Evolutionary conservation across 805 yeast species (phyloP).

Genomic region (Starmerella apis): DNA sequence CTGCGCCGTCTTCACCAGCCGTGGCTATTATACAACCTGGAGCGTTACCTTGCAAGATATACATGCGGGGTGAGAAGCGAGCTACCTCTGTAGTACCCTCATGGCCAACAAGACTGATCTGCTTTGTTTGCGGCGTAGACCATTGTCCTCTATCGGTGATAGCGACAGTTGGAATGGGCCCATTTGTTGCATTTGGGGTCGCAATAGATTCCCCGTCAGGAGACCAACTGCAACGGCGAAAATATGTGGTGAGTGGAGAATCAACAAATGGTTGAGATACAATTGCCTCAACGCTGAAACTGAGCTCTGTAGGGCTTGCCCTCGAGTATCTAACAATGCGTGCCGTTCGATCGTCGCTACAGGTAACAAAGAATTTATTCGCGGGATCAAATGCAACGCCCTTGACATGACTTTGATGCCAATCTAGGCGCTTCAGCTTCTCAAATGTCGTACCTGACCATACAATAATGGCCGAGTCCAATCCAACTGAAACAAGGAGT

Average conservation of each 20-base stretch:
- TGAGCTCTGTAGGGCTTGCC: slow-evolving; percentile 52
- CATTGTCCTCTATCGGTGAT: slow-evolving; percentile 55
- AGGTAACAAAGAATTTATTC: slow-evolving; percentile 91
- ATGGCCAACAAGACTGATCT: slow-evolving; percentile 55
- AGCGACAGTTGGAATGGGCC: slow-evolving; percentile 52
- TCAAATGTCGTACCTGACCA: slow-evolving; percentile 94
- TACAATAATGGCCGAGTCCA: slow-evolving; percentile 82
- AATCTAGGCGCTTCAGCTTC: slow-evolving; percentile 75
- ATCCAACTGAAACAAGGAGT: slow-evolving; percentile 82
- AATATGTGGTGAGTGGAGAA: slow-evolving; percentile 87
- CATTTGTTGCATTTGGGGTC: slow-evolving; percentile 58
- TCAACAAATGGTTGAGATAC: slow-evolving; percentile 75
- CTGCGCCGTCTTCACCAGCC: slow-evolving; percentile 85
- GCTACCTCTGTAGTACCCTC: slow-evolving; percentile 61
- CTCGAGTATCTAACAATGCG: slow-evolving; percentile 78
- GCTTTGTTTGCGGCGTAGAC: slow-evolving; percentile 38
- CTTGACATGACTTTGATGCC: slow-evolving; percentile 90
- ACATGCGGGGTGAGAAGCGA: slow-evolving; percentile 41
- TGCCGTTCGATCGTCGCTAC: slow-evolving; percentile 89
- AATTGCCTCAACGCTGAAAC: slow-evolving; percentile 76
- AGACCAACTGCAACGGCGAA: slow-evolving; percentile 60
- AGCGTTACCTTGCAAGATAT: slow-evolving; percentile 17
- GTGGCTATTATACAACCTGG: slow-evolving; percentile 73
- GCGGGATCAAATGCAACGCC: slow-evolving; percentile 98
- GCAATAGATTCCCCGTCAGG: slow-evolving; percentile 66